Percentiles rank a stretch among this genome's conserved stretches.
phyloP scores from a whole-genome alignment of 192 early-diverging fungal genomes.

The Coemansia sp. region DNA sequence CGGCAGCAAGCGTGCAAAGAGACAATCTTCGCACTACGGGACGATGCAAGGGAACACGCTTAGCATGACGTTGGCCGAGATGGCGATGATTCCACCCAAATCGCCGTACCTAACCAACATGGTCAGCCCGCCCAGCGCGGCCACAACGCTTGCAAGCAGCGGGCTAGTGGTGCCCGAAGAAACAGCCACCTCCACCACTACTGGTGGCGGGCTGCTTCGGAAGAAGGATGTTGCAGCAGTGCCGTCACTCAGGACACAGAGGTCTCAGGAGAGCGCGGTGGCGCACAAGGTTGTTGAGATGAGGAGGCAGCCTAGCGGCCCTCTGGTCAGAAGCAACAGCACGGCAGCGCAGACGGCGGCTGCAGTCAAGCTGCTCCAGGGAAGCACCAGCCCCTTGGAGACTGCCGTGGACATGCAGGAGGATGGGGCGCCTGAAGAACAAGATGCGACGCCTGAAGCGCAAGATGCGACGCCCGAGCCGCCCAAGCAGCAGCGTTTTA shows the following conservation, averaged over 20 bases:
- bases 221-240: conserved; percentile 11
- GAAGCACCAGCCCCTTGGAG: neutral
- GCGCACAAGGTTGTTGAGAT: conserved; percentile 4
- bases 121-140: neutral
- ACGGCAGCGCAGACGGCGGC: conserved; percentile 49
- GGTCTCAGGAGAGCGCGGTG: conserved; percentile 17
- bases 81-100: conserved; percentile 50
- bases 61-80: conserved; percentile 48
- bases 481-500: conserved; percentile 6
- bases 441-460: neutral
- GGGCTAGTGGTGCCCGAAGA: neutral
- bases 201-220: neutral
- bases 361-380: conserved; percentile 47
- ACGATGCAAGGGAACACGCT: conserved; percentile 28
- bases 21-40: conserved; percentile 20
- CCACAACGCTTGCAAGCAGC: conserved; percentile 3
- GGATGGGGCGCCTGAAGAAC: neutral
- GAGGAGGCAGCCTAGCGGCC: neutral
- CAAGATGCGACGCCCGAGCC: conserved; percentile 15
- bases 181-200: neutral
- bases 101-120: conserved; percentile 49
- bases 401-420: neutral
- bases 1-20: conserved; percentile 18
- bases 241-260: conserved; percentile 23
- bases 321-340: conserved; percentile 43